Base-by-base conservation (phyloP, 345 rosid species). In the Eucalyptus regnans region DNA sequence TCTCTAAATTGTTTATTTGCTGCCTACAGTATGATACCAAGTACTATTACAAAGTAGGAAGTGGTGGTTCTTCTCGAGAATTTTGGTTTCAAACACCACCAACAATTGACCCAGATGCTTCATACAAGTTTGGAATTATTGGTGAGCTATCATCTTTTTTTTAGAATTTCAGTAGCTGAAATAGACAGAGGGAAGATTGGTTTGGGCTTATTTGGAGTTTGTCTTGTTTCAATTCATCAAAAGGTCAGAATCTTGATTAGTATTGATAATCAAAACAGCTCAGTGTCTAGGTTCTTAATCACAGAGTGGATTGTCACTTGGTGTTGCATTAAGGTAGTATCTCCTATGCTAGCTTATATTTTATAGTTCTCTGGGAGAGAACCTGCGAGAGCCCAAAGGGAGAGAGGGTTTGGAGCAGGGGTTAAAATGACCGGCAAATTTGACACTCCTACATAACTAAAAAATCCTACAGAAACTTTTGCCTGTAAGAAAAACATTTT, bases 21-120 rank as follows among this genome's bases (percentile, higher is more conserved):
- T 86, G 50, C 71, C 90, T 92, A 89, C 93, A 97, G 99, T 88
- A 95, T 91, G 94, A 95, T 90, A 95, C 95, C 89, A 96, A 95
- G 88, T 97, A 96, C 94, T 94, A 93, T 90, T 96, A 97, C 91
- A 95, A 95, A 94, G 91, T 96, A n/a, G 98, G 94, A 50, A 92
- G 88, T 87, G 96, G 95, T 90, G 92, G 92, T 87, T 93, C 95
- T 58, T 92, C 96, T 88, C 90, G 98, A 62, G 95, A 95, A 89
- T 97, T 97, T 92, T 96, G 96, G 99, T 96, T 97, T 91, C 94
- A 91, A 50, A 97, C 99, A 56, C 98, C 99, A 89, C 98, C 98
- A 88, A 43, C 87, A 80, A 68, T 95, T 88, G 90, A 92, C 90
- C 98, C 98, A 76, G 96, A 96, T 93, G 92, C 94, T 90, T 86